phyloP scores from a whole-genome alignment of 352 stramenopile genomes.

The Phytophthora uliginosa region DNA sequence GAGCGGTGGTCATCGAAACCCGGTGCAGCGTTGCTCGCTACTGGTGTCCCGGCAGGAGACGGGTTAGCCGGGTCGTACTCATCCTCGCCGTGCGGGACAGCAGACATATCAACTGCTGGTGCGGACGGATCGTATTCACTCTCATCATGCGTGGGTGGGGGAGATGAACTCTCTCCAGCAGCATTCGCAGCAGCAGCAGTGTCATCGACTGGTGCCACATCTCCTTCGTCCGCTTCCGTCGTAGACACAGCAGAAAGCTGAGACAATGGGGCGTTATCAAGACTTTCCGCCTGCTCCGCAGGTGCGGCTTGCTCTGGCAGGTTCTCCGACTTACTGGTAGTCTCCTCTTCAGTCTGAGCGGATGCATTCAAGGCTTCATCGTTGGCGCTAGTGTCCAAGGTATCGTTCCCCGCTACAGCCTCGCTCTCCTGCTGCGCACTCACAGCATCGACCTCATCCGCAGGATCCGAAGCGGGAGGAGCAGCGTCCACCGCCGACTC shows the following conservation, averaged over 20 bases:
- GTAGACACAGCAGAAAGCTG: not conserved
- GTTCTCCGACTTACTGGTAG: not conserved
- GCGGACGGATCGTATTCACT: conserved; percentile 33
- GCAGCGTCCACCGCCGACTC: not conserved
- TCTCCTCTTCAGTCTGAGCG: not conserved
- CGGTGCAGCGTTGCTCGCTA: conserved; percentile 9
- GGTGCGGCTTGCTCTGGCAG: not conserved
- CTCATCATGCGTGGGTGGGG: conserved; percentile 24
- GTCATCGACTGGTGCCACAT: not conserved
- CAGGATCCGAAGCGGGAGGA: not conserved
- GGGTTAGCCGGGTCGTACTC: conserved; percentile 55
- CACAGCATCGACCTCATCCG: not conserved
- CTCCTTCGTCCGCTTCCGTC: conserved; percentile 7
- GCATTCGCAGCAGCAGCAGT: not conserved
- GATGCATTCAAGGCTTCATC: not conserved
- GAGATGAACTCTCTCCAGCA: not conserved
- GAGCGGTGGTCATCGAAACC: conserved; percentile 6
- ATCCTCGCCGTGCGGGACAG: conserved; percentile 41
- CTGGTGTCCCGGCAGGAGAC: conserved; percentile 29
- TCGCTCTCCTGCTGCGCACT: not conserved
- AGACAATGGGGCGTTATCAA: not conserved
- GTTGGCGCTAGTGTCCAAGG: not conserved
- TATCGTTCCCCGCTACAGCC: not conserved
- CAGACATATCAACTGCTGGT: not conserved
- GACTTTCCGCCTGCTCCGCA: not conserved